phyloP scores from a whole-genome alignment of 371 early-diverging fungal genomes.

The Mucor irregularis region DNA sequence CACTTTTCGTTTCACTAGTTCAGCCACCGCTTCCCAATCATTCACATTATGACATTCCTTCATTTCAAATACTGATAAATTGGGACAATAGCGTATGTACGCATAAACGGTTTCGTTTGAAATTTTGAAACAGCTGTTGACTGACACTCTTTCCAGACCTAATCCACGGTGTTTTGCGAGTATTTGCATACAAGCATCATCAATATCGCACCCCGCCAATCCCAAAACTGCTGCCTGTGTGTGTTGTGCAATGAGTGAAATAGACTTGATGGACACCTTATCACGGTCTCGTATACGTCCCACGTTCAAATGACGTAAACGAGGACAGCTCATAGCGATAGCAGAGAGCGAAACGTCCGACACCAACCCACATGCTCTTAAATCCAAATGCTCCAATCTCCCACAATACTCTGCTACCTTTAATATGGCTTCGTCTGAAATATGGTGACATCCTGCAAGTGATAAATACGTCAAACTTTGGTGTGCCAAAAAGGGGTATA shows the following conservation, averaged over 20 bases:
- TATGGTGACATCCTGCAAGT: slow-evolving; percentile 56
- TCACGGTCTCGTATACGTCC: slow-evolving; percentile 56
- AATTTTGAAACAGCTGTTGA: slow-evolving; percentile 53
- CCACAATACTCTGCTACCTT: slow-evolving; percentile 47
- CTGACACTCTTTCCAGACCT: slow-evolving; percentile 55
- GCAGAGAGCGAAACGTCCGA: slow-evolving; percentile 51
- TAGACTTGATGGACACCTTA: slow-evolving; percentile 49
- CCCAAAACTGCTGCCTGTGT: slow-evolving; percentile 54
- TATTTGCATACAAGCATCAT: slow-evolving; percentile 50
- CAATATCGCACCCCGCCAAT: slow-evolving; percentile 59
- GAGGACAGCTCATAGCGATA: slow-evolving; percentile 50
- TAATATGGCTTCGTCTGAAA: slow-evolving; percentile 49
- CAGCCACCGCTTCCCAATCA: slow-evolving; percentile 47
- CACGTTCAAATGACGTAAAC: slow-evolving; percentile 55
- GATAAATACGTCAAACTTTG: slow-evolving; percentile 42
- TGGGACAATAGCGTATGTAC: slow-evolving; percentile 49
- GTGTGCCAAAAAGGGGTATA: slow-evolving; percentile 29
- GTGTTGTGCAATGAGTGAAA: slow-evolving; percentile 49
- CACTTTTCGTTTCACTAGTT: slow-evolving; percentile 37
- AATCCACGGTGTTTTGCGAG: slow-evolving; percentile 42
- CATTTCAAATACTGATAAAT: slow-evolving; percentile 60
- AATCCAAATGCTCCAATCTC: slow-evolving; percentile 50
- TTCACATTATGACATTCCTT: slow-evolving; percentile 51
- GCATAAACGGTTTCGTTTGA: slow-evolving; percentile 52
- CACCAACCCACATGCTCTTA: slow-evolving; percentile 58